Base-by-base conservation (phyloP, 2,329 filamentous ascomycete genomes). In the Pestalotiopsis sp. region DNA sequence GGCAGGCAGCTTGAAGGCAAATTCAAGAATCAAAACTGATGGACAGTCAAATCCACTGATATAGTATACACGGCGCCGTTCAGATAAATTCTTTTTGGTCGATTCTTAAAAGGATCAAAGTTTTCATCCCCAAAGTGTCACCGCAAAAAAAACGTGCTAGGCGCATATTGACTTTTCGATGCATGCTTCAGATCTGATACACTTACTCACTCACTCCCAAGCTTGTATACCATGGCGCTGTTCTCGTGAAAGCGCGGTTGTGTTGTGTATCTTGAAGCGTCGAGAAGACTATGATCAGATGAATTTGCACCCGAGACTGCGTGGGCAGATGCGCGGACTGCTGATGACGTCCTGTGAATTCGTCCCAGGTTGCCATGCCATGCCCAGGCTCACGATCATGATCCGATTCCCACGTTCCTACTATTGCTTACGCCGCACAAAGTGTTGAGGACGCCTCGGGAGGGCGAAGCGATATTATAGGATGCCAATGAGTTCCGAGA, bases 401-500 rank as follows among this genome's bases (percentile, higher is more conserved):
- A 64, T 31, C 39, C 39, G 41, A 36, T 38, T 23, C 12, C 20
- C 62, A 49, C 14, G 57, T 36, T 27, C 14, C 25, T 60, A 36
- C 31, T 60, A 14, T 23, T 60, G 39, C 20, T 45, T 52, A 49
- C 62, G 62, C 20, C 62, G 23, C 62, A 45, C n/a, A 64, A 36
- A 63, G 60, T 60, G 14, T 41, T 59, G 57, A 13, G n/a, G 9
- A 13, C 57, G 57, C 57, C 23, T 36, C 27, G 57, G 11, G 23
- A 59, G 57, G 57, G 57, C 57, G 57, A 59, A 62, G 59, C 59
- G 59, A 62, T 27, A 36, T 39, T 27, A 20, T 39, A 62, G 59
- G 59, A 62, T 62, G 45, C 45, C 45, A 52, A 52, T 52, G 45
- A 20, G 17, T 62, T 39, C 31, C n/a, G 17, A 31, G 59, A 41